A percentile compares a stretch with the other conserved stretches of the same genome.
Conservation (phyloP, 2,329 filamentous ascomycete species). For the Bipolaris bicolor region DNA sequence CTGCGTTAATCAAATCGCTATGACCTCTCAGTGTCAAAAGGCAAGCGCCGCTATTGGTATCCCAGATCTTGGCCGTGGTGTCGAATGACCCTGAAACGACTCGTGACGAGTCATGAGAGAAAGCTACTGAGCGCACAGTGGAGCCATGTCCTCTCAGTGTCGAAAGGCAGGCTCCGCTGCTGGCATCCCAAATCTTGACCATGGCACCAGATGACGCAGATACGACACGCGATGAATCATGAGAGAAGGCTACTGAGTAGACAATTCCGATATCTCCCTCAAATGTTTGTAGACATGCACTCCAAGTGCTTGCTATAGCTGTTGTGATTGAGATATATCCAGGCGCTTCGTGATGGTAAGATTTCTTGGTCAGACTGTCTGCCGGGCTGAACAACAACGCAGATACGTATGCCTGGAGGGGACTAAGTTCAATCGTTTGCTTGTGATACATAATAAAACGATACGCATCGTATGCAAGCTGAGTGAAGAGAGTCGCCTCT, state of each 20-base stretch:
- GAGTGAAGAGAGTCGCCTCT: background rate
- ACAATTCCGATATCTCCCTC: constrained; percentile 18
- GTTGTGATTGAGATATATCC: background rate
- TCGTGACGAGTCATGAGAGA: background rate
- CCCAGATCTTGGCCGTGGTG: background rate
- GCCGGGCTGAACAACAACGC: background rate
- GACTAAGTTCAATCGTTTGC: constrained; percentile 15
- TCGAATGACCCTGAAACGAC: background rate
- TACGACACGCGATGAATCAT: constrained; percentile 5
- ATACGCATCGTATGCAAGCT: constrained; percentile 17
- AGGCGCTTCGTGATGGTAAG: background rate
- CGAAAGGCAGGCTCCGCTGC: background rate
- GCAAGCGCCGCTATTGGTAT: constrained; percentile 1
- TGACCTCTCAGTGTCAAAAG: no score
- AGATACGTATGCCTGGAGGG: constrained; percentile 11
- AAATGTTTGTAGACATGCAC: constrained; percentile 23
- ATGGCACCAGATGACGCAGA: background rate
- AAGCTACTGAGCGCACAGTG: background rate
- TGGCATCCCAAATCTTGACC: constrained; percentile 1
- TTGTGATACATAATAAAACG: constrained; percentile 29
- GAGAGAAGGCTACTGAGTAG: constrained; percentile 17
- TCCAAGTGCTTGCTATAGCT: background rate
- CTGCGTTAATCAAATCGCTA: no score
- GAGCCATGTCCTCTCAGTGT: background rate
- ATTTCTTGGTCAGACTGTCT: background rate